Evolutionary conservation across 805 yeast genomes (phyloP).

Genomic region (Geotrichum ghanense): DNA sequence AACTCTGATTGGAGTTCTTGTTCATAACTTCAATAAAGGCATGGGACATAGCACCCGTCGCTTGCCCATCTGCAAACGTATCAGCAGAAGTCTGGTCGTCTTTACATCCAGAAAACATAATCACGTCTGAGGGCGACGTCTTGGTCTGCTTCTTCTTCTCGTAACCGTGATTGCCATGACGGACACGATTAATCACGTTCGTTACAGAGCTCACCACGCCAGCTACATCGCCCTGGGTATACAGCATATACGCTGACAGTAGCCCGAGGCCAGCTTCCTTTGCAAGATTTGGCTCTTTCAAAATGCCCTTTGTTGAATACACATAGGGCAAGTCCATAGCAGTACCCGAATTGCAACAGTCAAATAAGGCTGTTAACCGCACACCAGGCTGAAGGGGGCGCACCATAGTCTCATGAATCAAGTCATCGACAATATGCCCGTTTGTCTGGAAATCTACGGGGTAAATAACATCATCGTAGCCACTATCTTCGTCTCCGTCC

Average conservation of each 20-base stretch:
- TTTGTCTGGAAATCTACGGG: slow-evolving; percentile 59
- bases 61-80: slow-evolving; percentile 55
- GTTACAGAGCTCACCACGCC: slow-evolving; percentile 33
- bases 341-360: slow-evolving; percentile 81
- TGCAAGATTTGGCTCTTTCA: slow-evolving; percentile 70
- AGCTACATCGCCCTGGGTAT: slow-evolving; percentile 46
- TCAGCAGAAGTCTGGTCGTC: slow-evolving; percentile 81
- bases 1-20: slow-evolving; percentile 54
- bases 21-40: slow-evolving; percentile 58
- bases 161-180: slow-evolving; percentile 28
- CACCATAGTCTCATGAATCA: slow-evolving; percentile 62
- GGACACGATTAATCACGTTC: slow-evolving; percentile 24
- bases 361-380: slow-evolving; percentile 68
- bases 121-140: slow-evolving; percentile 66
- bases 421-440: slow-evolving; percentile 67
- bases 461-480: slow-evolving; percentile 59
- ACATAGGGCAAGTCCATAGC: slow-evolving; percentile 69
- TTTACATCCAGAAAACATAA: slow-evolving; percentile 70
- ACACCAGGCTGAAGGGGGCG: slow-evolving; percentile 60
- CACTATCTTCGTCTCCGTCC: slow-evolving; percentile 68
- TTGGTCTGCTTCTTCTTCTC: slow-evolving; percentile 41
- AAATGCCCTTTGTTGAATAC: slow-evolving; percentile 72
- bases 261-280: slow-evolving; percentile 66
- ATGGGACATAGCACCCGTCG: slow-evolving; percentile 80
- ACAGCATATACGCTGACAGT: slow-evolving; percentile 45